A percentile compares a stretch with the other conserved stretches of the same genome.
Evolutionary conservation across 2,329 filamentous ascomycete species (phyloP).

Genomic region (Beauveria medogensis): DNA sequence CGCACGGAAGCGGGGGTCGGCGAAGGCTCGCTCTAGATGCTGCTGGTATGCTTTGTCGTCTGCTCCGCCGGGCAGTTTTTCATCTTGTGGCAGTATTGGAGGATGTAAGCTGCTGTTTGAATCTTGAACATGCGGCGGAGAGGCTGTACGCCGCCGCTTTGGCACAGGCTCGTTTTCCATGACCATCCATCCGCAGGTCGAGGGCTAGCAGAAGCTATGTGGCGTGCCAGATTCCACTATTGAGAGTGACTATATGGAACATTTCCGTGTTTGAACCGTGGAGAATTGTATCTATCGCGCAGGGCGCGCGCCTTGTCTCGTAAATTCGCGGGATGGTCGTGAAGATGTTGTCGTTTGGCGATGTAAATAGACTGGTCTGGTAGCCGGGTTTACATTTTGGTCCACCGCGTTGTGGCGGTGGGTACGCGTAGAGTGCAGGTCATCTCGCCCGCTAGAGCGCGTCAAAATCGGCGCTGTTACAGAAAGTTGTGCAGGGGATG

Average conservation of each 20-base stretch:
- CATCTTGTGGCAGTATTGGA: neutral
- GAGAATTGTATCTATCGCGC: neutral
- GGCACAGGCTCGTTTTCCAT: constrained; percentile 40
- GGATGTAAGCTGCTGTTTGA: constrained; percentile 1
- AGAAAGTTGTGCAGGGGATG: neutral
- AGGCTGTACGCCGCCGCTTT: constrained; percentile 53
- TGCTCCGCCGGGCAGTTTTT: constrained; percentile 23
- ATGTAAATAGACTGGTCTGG: constrained; percentile 1
- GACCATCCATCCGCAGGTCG: constrained; percentile 2
- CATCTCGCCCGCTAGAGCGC: neutral
- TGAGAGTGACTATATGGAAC: neutral
- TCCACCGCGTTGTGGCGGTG: constrained; percentile 1
- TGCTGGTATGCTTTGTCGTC: constrained; percentile 50
- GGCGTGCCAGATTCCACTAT: neutral
- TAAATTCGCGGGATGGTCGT: neutral
- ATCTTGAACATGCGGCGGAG: constrained; percentile 23
- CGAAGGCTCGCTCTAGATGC: constrained; percentile 53
- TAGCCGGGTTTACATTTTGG: neutral
- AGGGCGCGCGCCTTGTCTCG: neutral
- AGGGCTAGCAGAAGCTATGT: neutral
- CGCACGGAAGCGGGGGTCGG: constrained; percentile 68
- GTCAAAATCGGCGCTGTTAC: neutral
- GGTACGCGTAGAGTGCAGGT: constrained; percentile 7
- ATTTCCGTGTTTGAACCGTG: neutral
- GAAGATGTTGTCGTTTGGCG: constrained; percentile 1